Conservation (phyloP, 768 basidiomycete species). For the Tulasnella sp. region DNA sequence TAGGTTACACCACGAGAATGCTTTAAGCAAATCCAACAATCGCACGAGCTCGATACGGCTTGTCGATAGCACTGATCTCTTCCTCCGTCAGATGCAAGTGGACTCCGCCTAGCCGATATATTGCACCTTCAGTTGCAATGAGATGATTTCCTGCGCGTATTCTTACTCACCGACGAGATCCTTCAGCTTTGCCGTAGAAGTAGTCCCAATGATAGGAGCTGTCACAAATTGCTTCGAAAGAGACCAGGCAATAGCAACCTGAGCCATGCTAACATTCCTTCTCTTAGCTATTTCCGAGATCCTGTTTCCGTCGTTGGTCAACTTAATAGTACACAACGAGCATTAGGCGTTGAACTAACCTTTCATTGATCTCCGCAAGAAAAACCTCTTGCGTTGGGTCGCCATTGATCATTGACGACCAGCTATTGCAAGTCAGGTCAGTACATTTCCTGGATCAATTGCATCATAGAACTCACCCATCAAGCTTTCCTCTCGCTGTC, state of each 20-base stretch:
- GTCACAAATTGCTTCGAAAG: constrained; percentile 10
- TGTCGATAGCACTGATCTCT: background rate
- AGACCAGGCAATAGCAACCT: constrained; percentile 20
- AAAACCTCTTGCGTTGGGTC: background rate
- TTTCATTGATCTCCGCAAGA: background rate
- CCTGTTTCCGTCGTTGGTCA: background rate
- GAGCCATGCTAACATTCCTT: constrained; percentile 16
- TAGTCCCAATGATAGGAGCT: constrained; percentile 24
- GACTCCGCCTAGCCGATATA: background rate
- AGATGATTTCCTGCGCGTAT: background rate
- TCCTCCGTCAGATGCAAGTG: background rate
- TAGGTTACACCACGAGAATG: background rate
- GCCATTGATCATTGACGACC: background rate
- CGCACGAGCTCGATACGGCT: background rate
- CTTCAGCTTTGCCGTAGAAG: constrained; percentile 13
- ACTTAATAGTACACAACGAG: background rate
- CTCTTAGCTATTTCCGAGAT: background rate
- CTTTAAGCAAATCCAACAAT: background rate
- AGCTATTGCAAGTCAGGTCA: background rate
- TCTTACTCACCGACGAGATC: constrained; percentile 4
- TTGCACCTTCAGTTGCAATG: background rate
- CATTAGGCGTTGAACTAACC: background rate
- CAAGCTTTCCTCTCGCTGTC: constrained; percentile 21
- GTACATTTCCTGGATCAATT: background rate
- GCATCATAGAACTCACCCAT: background rate